Evolutionary conservation across 208 protist genomes (phyloP), one percentile per base, ranked within the genome.

Genomic region (Trypanosoma platydactyli): DNA sequence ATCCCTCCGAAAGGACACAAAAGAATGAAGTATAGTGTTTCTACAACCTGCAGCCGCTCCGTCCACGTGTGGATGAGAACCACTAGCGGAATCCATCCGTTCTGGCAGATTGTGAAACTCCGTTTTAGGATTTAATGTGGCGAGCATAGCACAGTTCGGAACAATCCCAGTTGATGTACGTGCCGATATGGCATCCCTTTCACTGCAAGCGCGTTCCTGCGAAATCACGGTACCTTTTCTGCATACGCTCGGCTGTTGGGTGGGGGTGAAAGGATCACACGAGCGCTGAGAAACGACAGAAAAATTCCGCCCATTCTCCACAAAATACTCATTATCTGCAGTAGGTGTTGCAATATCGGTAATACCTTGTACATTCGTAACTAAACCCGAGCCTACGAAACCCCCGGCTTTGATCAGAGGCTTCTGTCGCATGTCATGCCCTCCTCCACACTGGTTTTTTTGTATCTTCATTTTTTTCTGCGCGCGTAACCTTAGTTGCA

Each of bases 401-500:
- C 0, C 3, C 35, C 6, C 40, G 4, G 53, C 4, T 27, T 2
- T 55, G 12, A 18, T 2, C n/a, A 11, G 12, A 24, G 13, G 62
- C 45, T 58, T 51, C 27, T 51, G 57, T n/a, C 56, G 68, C 41
- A 60, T 35, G 42, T 45, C 35, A 18, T 20, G n/a, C 18, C 55
- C 48, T 20, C 66, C 64, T 5, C 49, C 33, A 27, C 61, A 30
- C 48, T 91, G 78, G 66, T 92, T 90, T 27, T 78, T 79, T 67
- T 94, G 85, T 44, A 74, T 78, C 16, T 83, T 92, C 9, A 61
- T 52, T 9, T 73, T 71, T 64, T 94, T 81, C 61, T 84, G 85
- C 0, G 82, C 85, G 52, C 56, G 83, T 24, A 90, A 76, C 7
- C 82, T 73, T 16, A 90, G 65, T 24, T 77, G 78, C 3, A 94